These are phyloP conservation scores for Boletus sp. DNA, from an alignment of 768 basidiomycete genomes.

Conservation along the genomic window DNA sequence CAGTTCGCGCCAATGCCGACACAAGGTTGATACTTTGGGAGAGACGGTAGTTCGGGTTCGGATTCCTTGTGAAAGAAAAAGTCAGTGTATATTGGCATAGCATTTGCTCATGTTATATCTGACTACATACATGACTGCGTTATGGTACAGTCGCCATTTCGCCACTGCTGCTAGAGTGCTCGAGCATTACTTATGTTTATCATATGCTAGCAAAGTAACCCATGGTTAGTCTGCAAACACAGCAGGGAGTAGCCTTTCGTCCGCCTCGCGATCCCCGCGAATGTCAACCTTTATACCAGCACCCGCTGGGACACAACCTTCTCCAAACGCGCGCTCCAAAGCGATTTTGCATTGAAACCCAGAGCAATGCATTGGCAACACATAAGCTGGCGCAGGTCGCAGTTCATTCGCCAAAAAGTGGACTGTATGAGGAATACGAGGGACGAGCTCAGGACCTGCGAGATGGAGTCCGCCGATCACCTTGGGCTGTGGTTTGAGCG, in stretches of 20 bases:
- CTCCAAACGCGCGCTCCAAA: constrained; percentile 64
- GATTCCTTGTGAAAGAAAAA: background rate
- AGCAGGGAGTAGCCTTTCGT: constrained; percentile 30
- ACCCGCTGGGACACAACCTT: constrained; percentile 75
- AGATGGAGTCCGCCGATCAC: constrained; percentile 82
- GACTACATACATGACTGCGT: background rate
- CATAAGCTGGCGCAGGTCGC: constrained; percentile 58
- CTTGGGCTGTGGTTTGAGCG: constrained; percentile 33
- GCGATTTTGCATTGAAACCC: constrained; percentile 76
- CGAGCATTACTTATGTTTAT: constrained; percentile 1
- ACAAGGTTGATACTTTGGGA: background rate
- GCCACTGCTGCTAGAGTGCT: background rate
- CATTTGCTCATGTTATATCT: background rate
- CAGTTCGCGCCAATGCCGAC: background rate
- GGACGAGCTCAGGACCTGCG: constrained; percentile 61
- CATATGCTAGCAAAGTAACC: no score
- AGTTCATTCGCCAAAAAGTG: constrained; percentile 63
- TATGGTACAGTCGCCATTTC: background rate
- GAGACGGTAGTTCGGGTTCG: background rate
- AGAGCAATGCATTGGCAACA: constrained; percentile 84
- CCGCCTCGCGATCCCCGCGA: constrained; percentile 42
- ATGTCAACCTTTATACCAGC: constrained; percentile 66
- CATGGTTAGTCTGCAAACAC: constrained; percentile 14
- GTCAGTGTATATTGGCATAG: constrained; percentile 4
- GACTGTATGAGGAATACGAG: constrained; percentile 67